phyloP scores from a whole-genome alignment of 495 filamentous ascomycete genomes.

The Penicillium diatomitis region DNA sequence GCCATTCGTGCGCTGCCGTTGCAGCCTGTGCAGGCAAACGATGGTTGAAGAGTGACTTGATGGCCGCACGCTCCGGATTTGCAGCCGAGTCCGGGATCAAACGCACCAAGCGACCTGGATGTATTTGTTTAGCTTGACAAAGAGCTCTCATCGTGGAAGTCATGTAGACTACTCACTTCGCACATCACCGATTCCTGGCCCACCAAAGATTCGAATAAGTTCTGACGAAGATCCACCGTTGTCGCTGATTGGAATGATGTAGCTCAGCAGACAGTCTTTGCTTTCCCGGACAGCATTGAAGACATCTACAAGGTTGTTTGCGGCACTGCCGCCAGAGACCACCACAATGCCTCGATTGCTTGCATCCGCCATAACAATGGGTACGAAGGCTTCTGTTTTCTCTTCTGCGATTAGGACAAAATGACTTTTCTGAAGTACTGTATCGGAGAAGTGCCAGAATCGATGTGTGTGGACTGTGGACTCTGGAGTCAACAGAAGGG shows the following conservation, averaged over 20 bases:
- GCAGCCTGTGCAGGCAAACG: slow-evolving; percentile 51
- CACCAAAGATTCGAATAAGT: slow-evolving; percentile 85
- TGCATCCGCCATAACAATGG: slow-evolving; percentile 4
- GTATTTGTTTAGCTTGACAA: neutral
- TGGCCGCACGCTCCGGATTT: slow-evolving; percentile 57
- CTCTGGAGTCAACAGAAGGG: no score
- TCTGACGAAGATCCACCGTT: slow-evolving; percentile 92
- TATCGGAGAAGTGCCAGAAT: no score
- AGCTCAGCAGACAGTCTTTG: slow-evolving; percentile 61
- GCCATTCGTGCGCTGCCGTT: slow-evolving; percentile 56
- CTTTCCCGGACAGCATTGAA: slow-evolving; percentile 67
- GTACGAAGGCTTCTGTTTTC: no score
- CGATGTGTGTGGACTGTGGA: no score
- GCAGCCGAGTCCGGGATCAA: slow-evolving; percentile 64
- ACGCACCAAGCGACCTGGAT: slow-evolving; percentile 72
- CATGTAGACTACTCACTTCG: slow-evolving; percentile 51
- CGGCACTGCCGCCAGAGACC: slow-evolving; percentile 83
- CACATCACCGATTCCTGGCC: slow-evolving; percentile 86
- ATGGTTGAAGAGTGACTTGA: slow-evolving; percentile 78
- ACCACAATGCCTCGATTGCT: slow-evolving; percentile 59
- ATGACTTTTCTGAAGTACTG: no score
- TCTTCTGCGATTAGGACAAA: no score
- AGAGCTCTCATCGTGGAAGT: neutral
- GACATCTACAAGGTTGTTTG: slow-evolving; percentile 88
- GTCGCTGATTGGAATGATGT: slow-evolving; percentile 89